These are phyloP conservation scores for Phellopilus nigrolimitatus DNA, from an alignment of 1,284 basidiomycete species.

Conservation along the genomic window DNA sequence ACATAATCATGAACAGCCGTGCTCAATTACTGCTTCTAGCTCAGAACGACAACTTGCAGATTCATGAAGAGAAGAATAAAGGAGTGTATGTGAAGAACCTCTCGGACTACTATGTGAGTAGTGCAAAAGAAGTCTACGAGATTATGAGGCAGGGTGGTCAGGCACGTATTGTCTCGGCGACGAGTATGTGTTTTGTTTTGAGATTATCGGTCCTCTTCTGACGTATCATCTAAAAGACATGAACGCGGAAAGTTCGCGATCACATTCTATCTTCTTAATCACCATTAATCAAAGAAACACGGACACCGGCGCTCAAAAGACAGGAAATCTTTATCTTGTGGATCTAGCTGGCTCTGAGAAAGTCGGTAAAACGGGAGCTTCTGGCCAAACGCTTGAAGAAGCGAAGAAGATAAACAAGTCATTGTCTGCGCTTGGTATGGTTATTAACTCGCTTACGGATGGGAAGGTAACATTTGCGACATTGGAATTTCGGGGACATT, in stretches of 20 bases:
- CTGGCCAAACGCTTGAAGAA: constrained; percentile 97
- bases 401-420: constrained; percentile 99
- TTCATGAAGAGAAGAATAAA: constrained; percentile 97
- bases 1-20: neutral
- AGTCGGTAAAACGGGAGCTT: constrained; percentile 98
- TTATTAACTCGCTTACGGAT: constrained; percentile 98
- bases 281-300: constrained; percentile 97
- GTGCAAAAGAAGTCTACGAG: constrained; percentile 95
- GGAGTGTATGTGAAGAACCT: constrained; percentile 99
- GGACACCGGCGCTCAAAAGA: constrained; percentile 93
- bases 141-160: constrained; percentile 97
- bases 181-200: constrained; percentile 59
- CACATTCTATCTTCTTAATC: constrained; percentile 98
- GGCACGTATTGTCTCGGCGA: constrained; percentile 90
- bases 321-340: constrained; percentile 95
- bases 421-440: constrained; percentile 97
- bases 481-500: constrained; percentile 15
- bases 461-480: constrained; percentile 80
- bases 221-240: constrained; percentile 64
- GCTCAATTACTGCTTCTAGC: constrained; percentile 45
- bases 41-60: constrained; percentile 97
- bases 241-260: constrained; percentile 99
- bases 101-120: constrained; percentile 97
- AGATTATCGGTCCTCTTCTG: constrained; percentile 4
- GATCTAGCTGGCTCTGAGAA: constrained; percentile 99